Conservation (phyloP, 169 alveolate species). For the Plasmodium fragile region DNA sequence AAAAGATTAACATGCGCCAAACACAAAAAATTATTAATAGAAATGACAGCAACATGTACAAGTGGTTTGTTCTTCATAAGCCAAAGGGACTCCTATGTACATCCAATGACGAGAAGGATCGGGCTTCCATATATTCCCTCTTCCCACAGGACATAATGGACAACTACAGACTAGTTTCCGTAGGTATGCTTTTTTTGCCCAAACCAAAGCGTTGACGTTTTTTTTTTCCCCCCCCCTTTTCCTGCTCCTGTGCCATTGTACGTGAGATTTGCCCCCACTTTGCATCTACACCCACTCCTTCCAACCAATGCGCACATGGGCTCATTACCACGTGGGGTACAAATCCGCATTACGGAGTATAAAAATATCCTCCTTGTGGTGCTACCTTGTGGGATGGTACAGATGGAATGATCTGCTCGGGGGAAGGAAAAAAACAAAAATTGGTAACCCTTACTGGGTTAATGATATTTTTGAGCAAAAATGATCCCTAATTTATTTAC, state of each 20-base stretch:
- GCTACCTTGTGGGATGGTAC: background rate
- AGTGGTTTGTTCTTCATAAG: constrained; percentile 72
- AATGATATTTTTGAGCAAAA: background rate
- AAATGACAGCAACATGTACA: background rate
- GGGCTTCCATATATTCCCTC: constrained; percentile 51
- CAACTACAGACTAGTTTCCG: constrained; percentile 63
- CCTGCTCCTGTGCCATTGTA: background rate
- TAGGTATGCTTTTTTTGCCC: constrained; percentile 11
- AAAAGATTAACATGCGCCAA: constrained; percentile 5
- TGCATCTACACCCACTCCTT: background rate
- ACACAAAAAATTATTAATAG: constrained; percentile 15
- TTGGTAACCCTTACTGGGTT: background rate
- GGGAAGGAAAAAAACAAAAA: background rate
- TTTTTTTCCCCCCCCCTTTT: background rate
- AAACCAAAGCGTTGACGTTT: background rate
- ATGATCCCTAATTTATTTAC: background rate
- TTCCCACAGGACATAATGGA: constrained; percentile 41
- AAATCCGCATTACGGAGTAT: background rate
- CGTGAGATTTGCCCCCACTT: background rate
- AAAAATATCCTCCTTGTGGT: background rate
- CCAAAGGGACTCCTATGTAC: constrained; percentile 73
- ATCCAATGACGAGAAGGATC: constrained; percentile 65
- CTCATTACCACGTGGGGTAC: background rate
- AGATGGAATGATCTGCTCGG: background rate
- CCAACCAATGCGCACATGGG: background rate